A percentile compares a stretch with the other conserved stretches of the same genome.
phyloP scores from a whole-genome alignment of 306 rosid genomes.

The Cotoneaster glaucophyllus region DNA sequence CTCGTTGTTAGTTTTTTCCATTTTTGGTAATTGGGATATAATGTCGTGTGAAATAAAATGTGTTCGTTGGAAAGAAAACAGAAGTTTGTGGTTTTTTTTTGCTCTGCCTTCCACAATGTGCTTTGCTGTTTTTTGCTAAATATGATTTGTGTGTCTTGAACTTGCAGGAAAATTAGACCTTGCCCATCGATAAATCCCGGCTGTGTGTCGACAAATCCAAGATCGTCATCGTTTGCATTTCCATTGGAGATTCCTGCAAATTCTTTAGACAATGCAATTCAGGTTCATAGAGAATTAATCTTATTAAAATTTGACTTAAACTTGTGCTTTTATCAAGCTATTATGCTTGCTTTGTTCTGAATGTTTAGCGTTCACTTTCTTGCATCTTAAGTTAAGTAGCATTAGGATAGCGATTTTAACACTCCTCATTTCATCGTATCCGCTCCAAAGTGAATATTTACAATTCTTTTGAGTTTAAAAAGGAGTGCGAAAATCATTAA shows the following conservation, averaged over 20 bases:
- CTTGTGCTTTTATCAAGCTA: too few relatives aligned
- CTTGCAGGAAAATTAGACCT: constrained; percentile 70
- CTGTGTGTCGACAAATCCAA: constrained; percentile 77
- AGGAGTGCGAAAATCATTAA: too few relatives aligned
- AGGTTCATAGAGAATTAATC: constrained; percentile 35
- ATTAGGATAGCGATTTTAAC: background rate
- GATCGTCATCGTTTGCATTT: constrained; percentile 68
- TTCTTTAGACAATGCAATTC: constrained; percentile 46
- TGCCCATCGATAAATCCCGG: constrained; percentile 88
- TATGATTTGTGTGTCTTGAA: background rate
- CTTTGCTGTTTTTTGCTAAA: background rate
- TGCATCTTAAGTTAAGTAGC: background rate
- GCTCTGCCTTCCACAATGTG: constrained; percentile 3
- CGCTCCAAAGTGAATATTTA: too few relatives aligned
- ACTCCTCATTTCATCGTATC: too few relatives aligned
- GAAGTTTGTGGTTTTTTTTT: background rate
- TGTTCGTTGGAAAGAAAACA: background rate
- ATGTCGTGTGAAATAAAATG: background rate
- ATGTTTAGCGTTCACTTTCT: background rate
- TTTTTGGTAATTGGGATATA: background rate
- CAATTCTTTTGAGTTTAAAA: too few relatives aligned
- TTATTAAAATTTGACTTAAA: background rate
- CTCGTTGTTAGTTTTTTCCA: background rate
- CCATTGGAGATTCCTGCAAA: constrained; percentile 68
- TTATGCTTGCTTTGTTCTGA: background rate